phyloP scores from a whole-genome alignment of 164 flowering plant species.

The Vitis vinifera region DNA sequence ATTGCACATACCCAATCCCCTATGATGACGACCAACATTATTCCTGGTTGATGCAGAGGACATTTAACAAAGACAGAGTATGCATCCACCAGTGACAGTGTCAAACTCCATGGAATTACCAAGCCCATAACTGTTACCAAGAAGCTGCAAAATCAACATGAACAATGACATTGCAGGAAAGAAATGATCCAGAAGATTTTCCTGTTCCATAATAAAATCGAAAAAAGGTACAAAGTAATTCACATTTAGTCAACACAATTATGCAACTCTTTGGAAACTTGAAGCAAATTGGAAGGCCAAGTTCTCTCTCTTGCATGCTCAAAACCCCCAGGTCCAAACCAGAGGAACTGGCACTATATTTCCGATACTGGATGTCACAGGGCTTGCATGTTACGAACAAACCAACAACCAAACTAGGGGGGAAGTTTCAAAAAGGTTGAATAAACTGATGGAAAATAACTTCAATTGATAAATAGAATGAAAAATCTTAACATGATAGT shows the following conservation, averaged over 20 bases:
- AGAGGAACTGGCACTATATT: too few relatives aligned
- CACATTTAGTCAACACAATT: not conserved
- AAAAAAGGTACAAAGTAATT: not conserved
- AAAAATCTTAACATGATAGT: not conserved
- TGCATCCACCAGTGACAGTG: conserved; percentile 46
- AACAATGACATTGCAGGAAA: not conserved
- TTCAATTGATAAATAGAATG: not conserved
- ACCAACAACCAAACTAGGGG: not conserved
- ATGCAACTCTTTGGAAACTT: not conserved
- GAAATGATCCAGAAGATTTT: not conserved
- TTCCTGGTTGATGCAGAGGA: conserved; percentile 31
- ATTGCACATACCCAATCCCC: conserved; percentile 49
- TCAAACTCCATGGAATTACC: conserved; percentile 56
- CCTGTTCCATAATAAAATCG: not conserved
- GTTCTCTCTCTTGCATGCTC: too few relatives aligned
- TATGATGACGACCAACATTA: conserved; percentile 26
- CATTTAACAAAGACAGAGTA: conserved; percentile 39
- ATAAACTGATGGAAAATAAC: not conserved
- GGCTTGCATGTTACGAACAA: not conserved
- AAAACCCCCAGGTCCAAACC: too few relatives aligned
- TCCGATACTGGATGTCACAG: not conserved
- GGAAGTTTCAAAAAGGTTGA: not conserved
- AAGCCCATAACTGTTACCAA: conserved; percentile 60
- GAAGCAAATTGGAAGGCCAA: not conserved
- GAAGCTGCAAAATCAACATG: conserved; percentile 36